Percentiles rank a stretch among this genome's conserved stretches.
These are phyloP conservation scores for Mallotus repandus DNA, from an alignment of 441 rosid genomes.

Conservation along the genomic window DNA sequence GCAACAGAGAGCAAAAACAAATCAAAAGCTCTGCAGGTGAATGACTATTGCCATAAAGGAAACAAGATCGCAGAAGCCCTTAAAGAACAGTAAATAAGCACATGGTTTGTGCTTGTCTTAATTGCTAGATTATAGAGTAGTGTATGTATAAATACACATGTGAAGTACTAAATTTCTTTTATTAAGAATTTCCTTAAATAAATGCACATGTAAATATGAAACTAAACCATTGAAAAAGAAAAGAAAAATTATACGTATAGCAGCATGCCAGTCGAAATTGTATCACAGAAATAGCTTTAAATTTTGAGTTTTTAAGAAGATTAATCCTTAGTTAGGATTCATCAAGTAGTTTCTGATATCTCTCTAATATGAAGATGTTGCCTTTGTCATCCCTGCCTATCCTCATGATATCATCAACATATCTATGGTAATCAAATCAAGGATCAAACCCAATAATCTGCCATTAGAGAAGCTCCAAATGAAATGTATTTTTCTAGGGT, in stretches of 20 bases:
- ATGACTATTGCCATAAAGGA: too few species aligned
- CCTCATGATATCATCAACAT: slow-evolving; percentile 66
- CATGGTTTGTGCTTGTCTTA: too few species aligned
- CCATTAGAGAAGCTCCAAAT: background rate
- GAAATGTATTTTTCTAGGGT: background rate
- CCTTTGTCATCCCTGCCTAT: slow-evolving; percentile 84
- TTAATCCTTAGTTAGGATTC: slow-evolving; percentile 2
- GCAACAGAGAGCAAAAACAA: too few species aligned
- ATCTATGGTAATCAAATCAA: slow-evolving; percentile 48
- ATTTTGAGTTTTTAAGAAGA: background rate
- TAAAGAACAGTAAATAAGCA: too few species aligned
- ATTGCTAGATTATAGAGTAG: too few species aligned
- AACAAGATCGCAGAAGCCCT: too few species aligned
- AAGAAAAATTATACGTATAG: too few species aligned
- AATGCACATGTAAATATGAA: background rate
- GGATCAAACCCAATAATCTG: slow-evolving; percentile 25
- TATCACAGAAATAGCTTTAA: background rate
- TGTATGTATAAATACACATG: too few species aligned
- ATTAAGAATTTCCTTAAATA: too few species aligned
- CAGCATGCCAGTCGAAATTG: background rate
- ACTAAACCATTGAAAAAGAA: background rate
- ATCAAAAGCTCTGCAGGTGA: too few species aligned
- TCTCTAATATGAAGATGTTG: slow-evolving; percentile 70
- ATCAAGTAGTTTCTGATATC: slow-evolving; percentile 35
- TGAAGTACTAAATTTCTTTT: too few species aligned